Conservation (phyloP, 345 rosid species). For the Gossypium herbaceum region DNA sequence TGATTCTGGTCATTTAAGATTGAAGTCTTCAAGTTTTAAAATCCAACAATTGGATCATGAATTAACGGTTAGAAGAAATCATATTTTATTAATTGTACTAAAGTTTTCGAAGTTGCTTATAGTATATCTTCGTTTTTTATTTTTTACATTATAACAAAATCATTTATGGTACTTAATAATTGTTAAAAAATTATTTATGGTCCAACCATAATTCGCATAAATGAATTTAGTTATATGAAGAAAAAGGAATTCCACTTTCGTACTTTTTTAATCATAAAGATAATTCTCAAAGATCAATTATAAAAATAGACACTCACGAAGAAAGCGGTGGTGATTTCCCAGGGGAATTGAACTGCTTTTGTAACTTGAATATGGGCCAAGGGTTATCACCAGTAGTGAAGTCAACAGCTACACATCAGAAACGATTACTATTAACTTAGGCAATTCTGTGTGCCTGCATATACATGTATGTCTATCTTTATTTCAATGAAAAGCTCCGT, state of each 20-base stretch:
- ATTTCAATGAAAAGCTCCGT: background rate
- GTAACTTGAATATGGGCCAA: slow-evolving; percentile 81
- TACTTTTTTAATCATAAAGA: background rate
- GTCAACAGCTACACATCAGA: slow-evolving; percentile 70
- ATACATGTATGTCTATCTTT: background rate
- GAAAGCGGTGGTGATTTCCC: slow-evolving; percentile 95
- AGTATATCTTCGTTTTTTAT: background rate
- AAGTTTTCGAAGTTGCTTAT: background rate
- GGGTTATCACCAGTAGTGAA: slow-evolving; percentile 76
- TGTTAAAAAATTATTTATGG: background rate
- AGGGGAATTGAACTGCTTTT: slow-evolving; percentile 81
- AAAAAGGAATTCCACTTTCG: background rate
- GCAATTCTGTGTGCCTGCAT: background rate
- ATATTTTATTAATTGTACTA: too few species aligned
- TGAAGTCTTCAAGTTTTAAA: background rate
- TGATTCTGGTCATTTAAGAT: background rate
- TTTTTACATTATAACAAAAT: background rate
- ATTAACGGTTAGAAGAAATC: too few species aligned
- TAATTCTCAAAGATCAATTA: background rate
- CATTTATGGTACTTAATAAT: background rate
- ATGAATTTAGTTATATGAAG: background rate
- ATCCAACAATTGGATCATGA: background rate
- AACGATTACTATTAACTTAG: background rate
- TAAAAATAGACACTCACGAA: slow-evolving; percentile 44
- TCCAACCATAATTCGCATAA: background rate